Evolutionary conservation across 2,329 filamentous ascomycete species (phyloP).

Genomic region (Colletotrichum tropicicola): DNA sequence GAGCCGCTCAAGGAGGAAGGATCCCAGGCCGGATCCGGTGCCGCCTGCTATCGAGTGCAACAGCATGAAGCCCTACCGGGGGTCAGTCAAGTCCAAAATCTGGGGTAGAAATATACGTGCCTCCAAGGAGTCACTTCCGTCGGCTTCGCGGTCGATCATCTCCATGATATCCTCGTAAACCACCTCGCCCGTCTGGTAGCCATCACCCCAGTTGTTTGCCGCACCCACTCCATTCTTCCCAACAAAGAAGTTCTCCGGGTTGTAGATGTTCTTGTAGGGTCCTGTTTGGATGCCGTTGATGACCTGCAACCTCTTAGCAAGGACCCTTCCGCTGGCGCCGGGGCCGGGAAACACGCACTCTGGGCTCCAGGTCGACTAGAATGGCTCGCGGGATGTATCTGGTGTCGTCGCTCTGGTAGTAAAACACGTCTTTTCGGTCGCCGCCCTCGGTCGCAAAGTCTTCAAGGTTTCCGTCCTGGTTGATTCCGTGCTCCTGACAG

Average conservation of each 20-base stretch:
- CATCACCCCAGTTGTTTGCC: slow-evolving; percentile 98
- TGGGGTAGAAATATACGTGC: slow-evolving; percentile 48
- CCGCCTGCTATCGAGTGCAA: slow-evolving; percentile 97
- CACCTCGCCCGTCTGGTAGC: slow-evolving; percentile 89
- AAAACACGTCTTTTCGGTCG: slow-evolving; percentile 98
- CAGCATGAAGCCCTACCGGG: slow-evolving; percentile 88
- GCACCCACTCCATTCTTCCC: slow-evolving; percentile 93
- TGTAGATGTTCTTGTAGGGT: slow-evolving; percentile 98
- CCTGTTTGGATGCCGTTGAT: slow-evolving; percentile 93
- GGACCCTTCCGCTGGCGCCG: too few species aligned
- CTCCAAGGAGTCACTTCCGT: slow-evolving; percentile 96
- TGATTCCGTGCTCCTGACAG: slow-evolving; percentile 98
- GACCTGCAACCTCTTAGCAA: slow-evolving; percentile 58
- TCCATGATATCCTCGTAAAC: slow-evolving; percentile 98
- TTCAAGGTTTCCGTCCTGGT: slow-evolving; percentile 94
- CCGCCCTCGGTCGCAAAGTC: slow-evolving; percentile 98
- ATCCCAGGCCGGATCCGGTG: slow-evolving; percentile 94
- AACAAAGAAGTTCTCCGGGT: slow-evolving; percentile 98
- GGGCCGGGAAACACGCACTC: slow-evolving; percentile 60
- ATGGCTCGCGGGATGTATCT: slow-evolving; percentile 97
- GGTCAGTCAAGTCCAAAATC: slow-evolving; percentile 32
- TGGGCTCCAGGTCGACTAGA: slow-evolving; percentile 91
- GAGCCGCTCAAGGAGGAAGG: slow-evolving; percentile 91
- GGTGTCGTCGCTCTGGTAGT: slow-evolving; percentile 99
- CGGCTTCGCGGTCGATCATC: slow-evolving; percentile 98